These are phyloP conservation scores for Rosa lucieae DNA, from an alignment of 306 rosid species.

Conservation along the genomic window DNA sequence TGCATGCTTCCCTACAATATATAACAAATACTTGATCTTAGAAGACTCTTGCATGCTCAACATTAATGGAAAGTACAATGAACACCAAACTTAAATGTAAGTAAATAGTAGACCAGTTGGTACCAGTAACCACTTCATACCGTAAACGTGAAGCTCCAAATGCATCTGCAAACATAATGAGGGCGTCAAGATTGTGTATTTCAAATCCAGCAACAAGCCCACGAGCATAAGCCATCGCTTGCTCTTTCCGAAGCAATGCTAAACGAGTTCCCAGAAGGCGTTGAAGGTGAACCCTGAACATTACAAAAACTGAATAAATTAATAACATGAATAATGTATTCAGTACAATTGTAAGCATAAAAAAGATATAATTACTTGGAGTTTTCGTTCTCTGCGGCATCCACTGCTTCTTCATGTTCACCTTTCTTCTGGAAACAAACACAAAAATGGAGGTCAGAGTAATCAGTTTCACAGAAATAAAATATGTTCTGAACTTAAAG, in stretches of 20 bases:
- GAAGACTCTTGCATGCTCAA: neutral
- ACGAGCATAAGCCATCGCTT: constrained; percentile 75
- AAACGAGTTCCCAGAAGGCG: constrained; percentile 51
- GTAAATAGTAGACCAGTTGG: neutral
- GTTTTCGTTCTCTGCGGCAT: constrained; percentile 44
- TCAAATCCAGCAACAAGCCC: constrained; percentile 68
- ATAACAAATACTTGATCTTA: neutral
- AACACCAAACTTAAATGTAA: neutral
- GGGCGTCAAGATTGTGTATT: constrained; percentile 48
- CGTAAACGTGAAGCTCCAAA: constrained; percentile 71
- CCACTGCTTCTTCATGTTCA: constrained; percentile 28
- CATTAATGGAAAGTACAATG: neutral
- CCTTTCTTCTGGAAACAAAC: constrained; percentile 42
- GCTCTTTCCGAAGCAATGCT: constrained; percentile 57
- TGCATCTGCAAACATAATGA: constrained; percentile 56
- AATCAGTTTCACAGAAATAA: neutral
- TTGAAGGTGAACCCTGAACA: constrained; percentile 50
- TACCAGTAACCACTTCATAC: constrained; percentile 21
- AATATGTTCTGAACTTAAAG: neutral
- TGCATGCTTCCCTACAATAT: constrained; percentile 22
- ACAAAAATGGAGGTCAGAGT: constrained; percentile 17
- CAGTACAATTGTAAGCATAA: neutral
- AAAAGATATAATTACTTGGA: constrained; percentile 50
- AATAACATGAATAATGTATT: constrained; percentile 8
- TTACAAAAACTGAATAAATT: constrained; percentile 21